phyloP scores from a whole-genome alignment of 2,329 filamentous ascomycete genomes.

The Colletotrichum musae region DNA sequence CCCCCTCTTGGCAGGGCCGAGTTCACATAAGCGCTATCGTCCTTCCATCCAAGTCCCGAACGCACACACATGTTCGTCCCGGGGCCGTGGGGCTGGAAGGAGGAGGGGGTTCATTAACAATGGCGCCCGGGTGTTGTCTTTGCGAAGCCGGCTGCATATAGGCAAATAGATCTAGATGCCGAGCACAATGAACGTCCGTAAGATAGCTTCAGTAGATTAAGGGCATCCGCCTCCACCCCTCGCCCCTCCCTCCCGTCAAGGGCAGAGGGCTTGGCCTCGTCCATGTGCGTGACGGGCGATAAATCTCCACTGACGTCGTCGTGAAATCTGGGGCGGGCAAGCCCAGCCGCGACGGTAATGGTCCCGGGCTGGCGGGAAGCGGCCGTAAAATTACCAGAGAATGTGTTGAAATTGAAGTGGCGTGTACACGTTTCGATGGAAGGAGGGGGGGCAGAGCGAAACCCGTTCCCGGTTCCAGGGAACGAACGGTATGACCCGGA shows the following conservation, averaged over 20 bases:
- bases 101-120: background rate
- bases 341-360: background rate
- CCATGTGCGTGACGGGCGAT: too few relatives aligned
- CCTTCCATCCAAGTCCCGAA: background rate
- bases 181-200: too few relatives aligned
- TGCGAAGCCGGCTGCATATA: background rate
- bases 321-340: too few relatives aligned
- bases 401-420: conserved; percentile 4
- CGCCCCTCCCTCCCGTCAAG: too few relatives aligned
- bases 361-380: conserved; percentile 16
- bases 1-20: too few relatives aligned
- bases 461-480: conserved; percentile 13
- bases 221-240: too few relatives aligned
- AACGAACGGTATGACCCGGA: conserved; percentile 20
- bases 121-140: background rate
- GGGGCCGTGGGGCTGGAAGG: conserved; percentile 9
- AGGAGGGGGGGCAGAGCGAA: background rate
- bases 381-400: conserved; percentile 10
- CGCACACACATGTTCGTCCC: conserved; percentile 10
- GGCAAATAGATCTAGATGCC: background rate
- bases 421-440: background rate
- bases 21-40: too few relatives aligned
- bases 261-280: too few relatives aligned
- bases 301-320: conserved; percentile 1
- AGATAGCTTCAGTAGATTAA: too few relatives aligned